Percentiles rank a stretch among this genome's conserved stretches.
phyloP scores from a whole-genome alignment of 306 rosid genomes.

The Vigna reflexopilosa region DNA sequence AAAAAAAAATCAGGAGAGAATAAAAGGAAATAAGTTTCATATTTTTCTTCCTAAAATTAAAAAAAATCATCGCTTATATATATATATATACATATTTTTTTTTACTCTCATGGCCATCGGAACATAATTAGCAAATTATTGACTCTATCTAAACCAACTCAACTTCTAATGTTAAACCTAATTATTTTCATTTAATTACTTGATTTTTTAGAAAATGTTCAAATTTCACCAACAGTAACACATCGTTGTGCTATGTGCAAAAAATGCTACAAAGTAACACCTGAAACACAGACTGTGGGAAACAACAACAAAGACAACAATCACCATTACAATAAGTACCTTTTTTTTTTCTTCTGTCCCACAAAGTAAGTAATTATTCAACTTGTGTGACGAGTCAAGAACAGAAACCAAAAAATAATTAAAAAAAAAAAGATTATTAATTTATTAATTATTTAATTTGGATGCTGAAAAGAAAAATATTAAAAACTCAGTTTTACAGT shows the following conservation, averaged over 20 bases:
- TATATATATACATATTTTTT: background rate
- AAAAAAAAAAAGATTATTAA: background rate
- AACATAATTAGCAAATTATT: background rate
- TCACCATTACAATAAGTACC: background rate
- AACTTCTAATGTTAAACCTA: background rate
- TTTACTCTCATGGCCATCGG: background rate
- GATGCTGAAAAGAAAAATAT: background rate
- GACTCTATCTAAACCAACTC: background rate
- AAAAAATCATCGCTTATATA: no score
- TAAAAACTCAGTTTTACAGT: conserved; percentile 58
- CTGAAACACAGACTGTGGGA: background rate
- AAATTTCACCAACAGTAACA: background rate
- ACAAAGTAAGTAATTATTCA: conserved; percentile 20
- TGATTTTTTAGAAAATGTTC: background rate
- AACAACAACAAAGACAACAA: conserved; percentile 12
- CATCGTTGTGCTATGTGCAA: background rate
- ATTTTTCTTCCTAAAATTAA: no score
- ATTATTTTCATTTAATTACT: conserved; percentile 4
- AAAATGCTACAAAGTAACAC: background rate
- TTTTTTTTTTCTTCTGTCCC: background rate
- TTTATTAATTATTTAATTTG: conserved; percentile 9
- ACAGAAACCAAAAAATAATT: background rate
- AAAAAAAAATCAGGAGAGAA: no score
- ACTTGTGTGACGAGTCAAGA: conserved; percentile 1
- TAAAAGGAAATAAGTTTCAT: no score